Conservation (phyloP, 2,329 filamentous ascomycete species). For the Cercospora nicotianae region DNA sequence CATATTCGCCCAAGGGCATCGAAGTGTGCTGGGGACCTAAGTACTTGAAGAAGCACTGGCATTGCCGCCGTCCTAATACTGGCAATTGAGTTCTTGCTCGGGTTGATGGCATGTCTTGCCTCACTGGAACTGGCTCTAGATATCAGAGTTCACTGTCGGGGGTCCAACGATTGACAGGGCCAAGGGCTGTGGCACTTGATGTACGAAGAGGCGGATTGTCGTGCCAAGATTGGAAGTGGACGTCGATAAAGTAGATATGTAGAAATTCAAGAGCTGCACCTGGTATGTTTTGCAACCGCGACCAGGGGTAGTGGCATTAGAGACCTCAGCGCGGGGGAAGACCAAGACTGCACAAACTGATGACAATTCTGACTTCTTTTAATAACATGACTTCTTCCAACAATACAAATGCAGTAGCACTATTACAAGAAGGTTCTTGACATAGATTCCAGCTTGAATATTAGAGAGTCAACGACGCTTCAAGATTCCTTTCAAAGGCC, state of each 20-base stretch:
- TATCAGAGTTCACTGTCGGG: not conserved
- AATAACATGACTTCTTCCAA: not conserved
- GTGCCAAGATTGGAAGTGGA: not conserved
- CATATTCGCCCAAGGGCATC: not conserved
- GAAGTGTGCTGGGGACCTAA: not conserved
- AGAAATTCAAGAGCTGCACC: not conserved
- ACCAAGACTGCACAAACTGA: not conserved
- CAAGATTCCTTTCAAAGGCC: constrained; percentile 8
- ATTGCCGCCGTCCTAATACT: not conserved
- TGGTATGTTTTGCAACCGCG: not conserved
- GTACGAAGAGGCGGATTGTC: not conserved
- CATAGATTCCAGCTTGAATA: not conserved
- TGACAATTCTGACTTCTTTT: not conserved
- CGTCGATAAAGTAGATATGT: not conserved
- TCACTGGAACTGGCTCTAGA: not conserved
- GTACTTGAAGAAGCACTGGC: no score
- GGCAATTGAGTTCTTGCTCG: not conserved
- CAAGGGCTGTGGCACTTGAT: not conserved
- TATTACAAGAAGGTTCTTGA: not conserved
- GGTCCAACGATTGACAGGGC: not conserved
- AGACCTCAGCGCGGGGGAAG: not conserved
- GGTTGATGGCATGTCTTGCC: not conserved
- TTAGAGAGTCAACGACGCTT: not conserved
- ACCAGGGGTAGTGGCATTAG: not conserved
- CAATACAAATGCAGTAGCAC: not conserved